Base-by-base conservation (phyloP, 2,329 filamentous ascomycete genomes). In the Coniochaeta pulveracea region DNA sequence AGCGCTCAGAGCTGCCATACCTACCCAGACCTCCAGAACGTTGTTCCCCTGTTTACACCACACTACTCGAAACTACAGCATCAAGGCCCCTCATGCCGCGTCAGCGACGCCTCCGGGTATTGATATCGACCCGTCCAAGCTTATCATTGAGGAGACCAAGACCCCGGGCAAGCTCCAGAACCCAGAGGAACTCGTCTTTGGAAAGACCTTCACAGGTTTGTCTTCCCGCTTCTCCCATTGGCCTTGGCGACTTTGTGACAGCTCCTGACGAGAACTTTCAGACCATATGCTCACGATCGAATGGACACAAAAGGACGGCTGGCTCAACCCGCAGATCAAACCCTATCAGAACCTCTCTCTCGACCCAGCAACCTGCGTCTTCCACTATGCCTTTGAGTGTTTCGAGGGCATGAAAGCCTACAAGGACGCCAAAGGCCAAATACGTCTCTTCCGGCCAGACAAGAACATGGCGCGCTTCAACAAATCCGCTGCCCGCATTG, bases 371-470 rank as follows among this genome's bases (percentile, higher is more conserved):
- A 91, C 85, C 21, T 96, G 88, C 63, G 91, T 96, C 41, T 89
- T 98, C 63, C 91, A 98, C 72, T 98, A 98, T 61, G 91, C 85
- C 31, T 96, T 96, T 54, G 85, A 93, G 60, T 91, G 83, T 57
- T 98, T 98, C 60, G 91, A 98, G 66, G 91, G 91, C 47, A 94
- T 96, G 86, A 98, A 98, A 68, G 91, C 91, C 39, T 98, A 98
- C 72, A 93, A 89, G 60, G 85, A 93, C 63, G 75, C 71, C 49
- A 55, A 74, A 26, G 85, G 85, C 47, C 64, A 77, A 38, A 74
- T 94, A 46, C 79, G 89, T 35, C 68, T 98, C 35, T 98, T 98
- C 72, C 76, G 91, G 21, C 91, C 91, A 3, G 81, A 93, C 56
- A 91, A 76, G 72, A 98, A 98, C 68, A 96, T 96, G 89, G 78